These are phyloP conservation scores for Globisporangium splendens DNA, from an alignment of 352 stramenopile species.

Conservation along the genomic window DNA sequence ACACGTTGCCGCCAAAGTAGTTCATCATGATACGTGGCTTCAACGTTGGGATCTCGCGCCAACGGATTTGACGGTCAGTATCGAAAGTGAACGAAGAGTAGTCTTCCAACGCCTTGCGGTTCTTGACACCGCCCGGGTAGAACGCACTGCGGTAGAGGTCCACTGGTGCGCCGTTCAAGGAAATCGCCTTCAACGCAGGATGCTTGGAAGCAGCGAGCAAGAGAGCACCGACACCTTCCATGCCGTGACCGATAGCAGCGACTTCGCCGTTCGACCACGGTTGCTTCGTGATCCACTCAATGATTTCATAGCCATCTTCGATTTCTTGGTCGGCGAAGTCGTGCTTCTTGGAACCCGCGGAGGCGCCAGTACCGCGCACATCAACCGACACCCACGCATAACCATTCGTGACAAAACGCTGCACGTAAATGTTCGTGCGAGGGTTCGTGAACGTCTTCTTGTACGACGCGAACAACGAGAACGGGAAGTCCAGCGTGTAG, in stretches of 20 bases:
- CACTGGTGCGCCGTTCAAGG: constrained; percentile 63
- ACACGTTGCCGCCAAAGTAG: constrained; percentile 80
- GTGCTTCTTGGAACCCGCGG: constrained; percentile 55
- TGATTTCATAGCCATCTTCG: constrained; percentile 68
- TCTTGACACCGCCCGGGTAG: constrained; percentile 74
- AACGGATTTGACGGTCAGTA: constrained; percentile 74
- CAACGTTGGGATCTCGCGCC: constrained; percentile 66
- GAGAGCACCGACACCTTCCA: constrained; percentile 68
- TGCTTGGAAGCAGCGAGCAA: constrained; percentile 58
- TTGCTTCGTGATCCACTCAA: constrained; percentile 81
- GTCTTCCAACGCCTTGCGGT: constrained; percentile 59
- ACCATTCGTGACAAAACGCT: constrained; percentile 65
- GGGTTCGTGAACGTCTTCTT: constrained; percentile 77
- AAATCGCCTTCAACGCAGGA: constrained; percentile 65
- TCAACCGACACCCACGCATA: constrained; percentile 80
- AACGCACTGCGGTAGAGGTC: constrained; percentile 72
- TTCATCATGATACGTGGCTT: constrained; percentile 84
- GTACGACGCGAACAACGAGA: constrained; percentile 66
- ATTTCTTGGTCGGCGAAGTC: constrained; percentile 73
- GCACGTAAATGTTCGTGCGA: constrained; percentile 67
- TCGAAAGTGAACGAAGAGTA: constrained; percentile 71
- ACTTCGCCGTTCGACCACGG: constrained; percentile 80
- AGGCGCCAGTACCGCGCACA: constrained; percentile 73
- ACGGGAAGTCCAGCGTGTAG: constrained; percentile 78
- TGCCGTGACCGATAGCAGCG: constrained; percentile 60